Conservation (phyloP, 768 basidiomycete species). For the Cyclocybe aegerita region DNA sequence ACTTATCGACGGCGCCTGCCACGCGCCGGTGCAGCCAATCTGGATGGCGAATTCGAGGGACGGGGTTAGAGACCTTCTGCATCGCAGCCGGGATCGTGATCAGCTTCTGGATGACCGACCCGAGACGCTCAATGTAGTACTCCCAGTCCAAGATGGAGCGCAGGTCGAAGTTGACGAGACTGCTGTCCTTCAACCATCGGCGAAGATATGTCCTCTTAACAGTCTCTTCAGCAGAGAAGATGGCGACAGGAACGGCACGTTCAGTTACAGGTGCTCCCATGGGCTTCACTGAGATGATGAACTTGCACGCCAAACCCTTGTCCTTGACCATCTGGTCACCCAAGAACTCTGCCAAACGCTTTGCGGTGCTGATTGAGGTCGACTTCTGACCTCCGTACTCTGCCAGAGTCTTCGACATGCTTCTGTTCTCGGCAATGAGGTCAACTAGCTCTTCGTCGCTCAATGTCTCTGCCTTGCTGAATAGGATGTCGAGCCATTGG, state of each 20-base stretch:
- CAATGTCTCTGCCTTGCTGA: slow-evolving; percentile 80
- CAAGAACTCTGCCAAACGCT: slow-evolving; percentile 92
- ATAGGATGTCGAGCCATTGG: slow-evolving; percentile 96
- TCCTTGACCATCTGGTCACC: slow-evolving; percentile 99
- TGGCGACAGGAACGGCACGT: slow-evolving; percentile 93
- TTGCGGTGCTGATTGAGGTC: slow-evolving; percentile 96
- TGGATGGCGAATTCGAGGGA: slow-evolving; percentile 92
- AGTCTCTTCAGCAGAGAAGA: slow-evolving; percentile 93
- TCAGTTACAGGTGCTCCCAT: slow-evolving; percentile 94
- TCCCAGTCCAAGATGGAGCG: slow-evolving; percentile 96
- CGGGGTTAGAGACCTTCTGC: slow-evolving; percentile 96
- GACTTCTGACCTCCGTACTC: slow-evolving; percentile 98
- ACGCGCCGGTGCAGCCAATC: slow-evolving; percentile 96
- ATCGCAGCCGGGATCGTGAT: slow-evolving; percentile 99
- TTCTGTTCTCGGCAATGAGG: slow-evolving; percentile 96
- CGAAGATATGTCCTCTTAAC: slow-evolving; percentile 89
- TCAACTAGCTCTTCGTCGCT: slow-evolving; percentile 93
- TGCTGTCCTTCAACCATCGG: slow-evolving; percentile 96
- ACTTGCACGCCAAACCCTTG: slow-evolving; percentile 97
- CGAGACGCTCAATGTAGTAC: slow-evolving; percentile 96
- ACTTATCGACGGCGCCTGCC: slow-evolving; percentile 88
- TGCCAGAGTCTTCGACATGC: slow-evolving; percentile 95
- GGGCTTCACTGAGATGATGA: slow-evolving; percentile 96
- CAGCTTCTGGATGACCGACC: slow-evolving; percentile 97
- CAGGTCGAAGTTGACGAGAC: slow-evolving; percentile 83